Evolutionary conservation across 164 flowering plant genomes (phyloP), one percentile per base, ranked within the genome.

Genomic region (Magnolia sinica): DNA sequence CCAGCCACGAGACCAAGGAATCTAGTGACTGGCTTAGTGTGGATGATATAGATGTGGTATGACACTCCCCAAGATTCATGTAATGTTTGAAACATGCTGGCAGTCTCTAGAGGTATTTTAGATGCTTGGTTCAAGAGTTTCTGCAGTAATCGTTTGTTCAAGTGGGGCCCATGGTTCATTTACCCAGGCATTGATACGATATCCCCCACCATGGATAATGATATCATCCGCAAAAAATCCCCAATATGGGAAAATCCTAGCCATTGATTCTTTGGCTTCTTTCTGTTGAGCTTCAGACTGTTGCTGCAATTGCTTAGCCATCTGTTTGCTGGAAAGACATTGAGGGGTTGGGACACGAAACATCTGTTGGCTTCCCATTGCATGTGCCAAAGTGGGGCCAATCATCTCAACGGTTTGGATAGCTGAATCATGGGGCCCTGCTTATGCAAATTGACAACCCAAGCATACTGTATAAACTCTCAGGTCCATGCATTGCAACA

Each of bases 11-110:
- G 64, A 72, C 74, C 74, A 89, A 88, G 81, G 92, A 87, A 76
- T 81, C 92, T 3, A 89, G 80, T 79, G 95, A 88, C 75, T 92
- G 98, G 97, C 95, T 92, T 20, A 85, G 84, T 80, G 82, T 92
- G 72, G 97, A 92, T 74, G 92, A 89, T 49, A 82, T 89, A 73
- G 91, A 88, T 72, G 86, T 73, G 22, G 79, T 80, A 22, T 88
- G 85, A 77, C 61, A 52, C 3, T 58, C 5, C 13, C 22, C 68
- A 64, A 64, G 24, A 19, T n/a, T 7, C 23, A 64, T 55, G 61
- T 16, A 55, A 55, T 55, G 61, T 55, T 55, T 16, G 61, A 55
- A 55, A 55, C 61, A 55, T 11, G 13, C 61, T 55, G 61, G 61
- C 19, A 55, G 18, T 11, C 18, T 16, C 61, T 55, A 55, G 61